These are phyloP conservation scores for Closterium sp. DNA, from an alignment of 139 green algal species.

Conservation along the genomic window DNA sequence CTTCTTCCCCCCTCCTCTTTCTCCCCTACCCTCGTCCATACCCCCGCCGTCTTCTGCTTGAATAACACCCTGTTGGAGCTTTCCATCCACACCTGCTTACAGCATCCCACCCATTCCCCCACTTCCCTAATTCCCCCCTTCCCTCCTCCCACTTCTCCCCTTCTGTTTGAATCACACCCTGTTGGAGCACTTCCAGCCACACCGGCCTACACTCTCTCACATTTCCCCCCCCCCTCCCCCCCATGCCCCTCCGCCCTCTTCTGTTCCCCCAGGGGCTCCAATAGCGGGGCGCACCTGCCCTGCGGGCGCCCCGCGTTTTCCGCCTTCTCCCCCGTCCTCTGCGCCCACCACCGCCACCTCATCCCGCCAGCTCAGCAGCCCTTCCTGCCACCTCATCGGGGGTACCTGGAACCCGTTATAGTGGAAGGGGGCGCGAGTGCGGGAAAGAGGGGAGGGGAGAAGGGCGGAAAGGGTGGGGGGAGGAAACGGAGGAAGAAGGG, in stretches of 20 bases:
- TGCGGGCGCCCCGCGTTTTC: background rate
- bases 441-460: no score
- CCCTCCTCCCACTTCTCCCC: background rate
- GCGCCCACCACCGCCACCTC: background rate
- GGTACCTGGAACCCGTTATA: background rate
- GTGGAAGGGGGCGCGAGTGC: background rate
- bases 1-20: no score
- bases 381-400: background rate
- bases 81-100: background rate
- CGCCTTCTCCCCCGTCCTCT: background rate
- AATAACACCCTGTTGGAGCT: slow-evolving; percentile 10
- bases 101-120: background rate
- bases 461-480: background rate
- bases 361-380: background rate
- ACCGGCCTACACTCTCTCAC: no score
- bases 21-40: background rate
- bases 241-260: background rate
- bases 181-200: background rate
- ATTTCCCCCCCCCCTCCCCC: no score
- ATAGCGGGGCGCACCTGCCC: background rate
- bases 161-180: slow-evolving; percentile 35
- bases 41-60: slow-evolving; percentile 20
- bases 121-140: no score
- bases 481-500: background rate
- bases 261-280: background rate